These are phyloP conservation scores for Venturia effusa DNA, from an alignment of 2,329 filamentous ascomycete genomes.

Conservation along the genomic window DNA sequence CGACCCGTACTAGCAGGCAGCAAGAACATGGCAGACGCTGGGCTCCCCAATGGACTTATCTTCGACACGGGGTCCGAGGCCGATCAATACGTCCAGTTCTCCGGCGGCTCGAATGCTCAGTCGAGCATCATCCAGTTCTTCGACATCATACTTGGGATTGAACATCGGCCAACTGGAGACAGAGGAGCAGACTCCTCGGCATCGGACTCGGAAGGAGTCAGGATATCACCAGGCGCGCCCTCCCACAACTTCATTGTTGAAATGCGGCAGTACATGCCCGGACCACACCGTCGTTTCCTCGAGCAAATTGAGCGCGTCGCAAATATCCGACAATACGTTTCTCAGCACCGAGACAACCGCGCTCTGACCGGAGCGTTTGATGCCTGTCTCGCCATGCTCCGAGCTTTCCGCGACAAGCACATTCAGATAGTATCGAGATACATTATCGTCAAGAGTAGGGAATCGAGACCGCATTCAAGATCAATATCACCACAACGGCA, in stretches of 20 bases:
- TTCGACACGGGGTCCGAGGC: constrained; percentile 72
- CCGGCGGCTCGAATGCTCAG: constrained; percentile 92
- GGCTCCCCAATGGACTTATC: constrained; percentile 73
- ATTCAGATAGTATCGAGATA: constrained; percentile 94
- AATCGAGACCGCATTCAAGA: constrained; percentile 54
- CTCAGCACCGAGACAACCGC: constrained; percentile 47
- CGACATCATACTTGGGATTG: constrained; percentile 78
- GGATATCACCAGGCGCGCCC: constrained; percentile 35
- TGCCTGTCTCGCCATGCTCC: constrained; percentile 72
- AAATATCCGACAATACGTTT: constrained; percentile 80
- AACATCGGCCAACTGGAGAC: constrained; percentile 74
- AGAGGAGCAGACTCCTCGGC: constrained; percentile 21
- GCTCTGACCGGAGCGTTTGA: constrained; percentile 75
- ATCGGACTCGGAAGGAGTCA: constrained; percentile 29
- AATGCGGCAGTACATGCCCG: constrained; percentile 97
- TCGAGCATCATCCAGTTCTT: constrained; percentile 97
- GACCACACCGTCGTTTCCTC: constrained; percentile 79
- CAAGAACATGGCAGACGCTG: constrained; percentile 95
- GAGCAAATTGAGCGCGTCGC: constrained; percentile 67
- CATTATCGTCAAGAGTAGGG: constrained; percentile 79
- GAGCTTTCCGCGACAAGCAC: constrained; percentile 78
- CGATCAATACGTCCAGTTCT: constrained; percentile 65
- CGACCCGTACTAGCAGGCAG: constrained; percentile 92
- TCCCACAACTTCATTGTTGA: constrained; percentile 89
- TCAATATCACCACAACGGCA: constrained; percentile 32